A percentile compares a stretch with the other conserved stretches of the same genome.
Evolutionary conservation across 495 filamentous ascomycete species (phyloP).

Genomic region (Glonium stellatum): DNA sequence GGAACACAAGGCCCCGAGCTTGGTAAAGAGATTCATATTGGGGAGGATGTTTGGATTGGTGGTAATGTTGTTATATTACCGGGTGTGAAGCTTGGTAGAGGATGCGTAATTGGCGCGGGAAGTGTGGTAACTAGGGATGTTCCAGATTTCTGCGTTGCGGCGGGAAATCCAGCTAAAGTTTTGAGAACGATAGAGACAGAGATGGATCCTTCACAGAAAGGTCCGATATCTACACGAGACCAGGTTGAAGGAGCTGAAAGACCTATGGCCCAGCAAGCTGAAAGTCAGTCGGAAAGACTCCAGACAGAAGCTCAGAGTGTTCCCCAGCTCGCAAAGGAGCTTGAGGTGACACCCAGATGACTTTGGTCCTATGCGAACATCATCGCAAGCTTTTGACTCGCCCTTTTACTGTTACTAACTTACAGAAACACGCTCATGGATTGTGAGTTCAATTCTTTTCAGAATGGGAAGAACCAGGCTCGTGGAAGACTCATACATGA

Average conservation of each 20-base stretch:
- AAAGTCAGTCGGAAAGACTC: neutral
- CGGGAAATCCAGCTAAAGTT: slow-evolving; percentile 36
- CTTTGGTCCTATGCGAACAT: no score
- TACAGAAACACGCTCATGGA: no score
- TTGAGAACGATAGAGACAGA: slow-evolving; percentile 26
- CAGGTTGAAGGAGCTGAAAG: slow-evolving; percentile 17
- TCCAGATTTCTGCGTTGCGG: slow-evolving; percentile 32
- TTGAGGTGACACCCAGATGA: no score
- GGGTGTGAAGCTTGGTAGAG: slow-evolving; percentile 75
- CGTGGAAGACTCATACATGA: no score
- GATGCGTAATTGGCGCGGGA: slow-evolving; percentile 72
- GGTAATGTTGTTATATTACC: slow-evolving; percentile 68
- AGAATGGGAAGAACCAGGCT: no score
- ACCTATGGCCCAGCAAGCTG: slow-evolving; percentile 16
- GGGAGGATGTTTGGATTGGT: slow-evolving; percentile 85
- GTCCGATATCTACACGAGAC: slow-evolving; percentile 11
- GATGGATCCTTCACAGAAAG: slow-evolving; percentile 22
- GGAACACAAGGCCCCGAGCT: slow-evolving; percentile 68
- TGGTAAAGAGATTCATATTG: slow-evolving; percentile 69
- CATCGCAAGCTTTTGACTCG: no score
- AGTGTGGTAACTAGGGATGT: slow-evolving; percentile 73
- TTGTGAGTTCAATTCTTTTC: no score
- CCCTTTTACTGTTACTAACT: no score
- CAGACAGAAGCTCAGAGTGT: no score
- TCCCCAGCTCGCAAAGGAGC: no score